Evolutionary conservation across 208 protist species (phyloP).

Genomic region (Crithidia mellificae): DNA sequence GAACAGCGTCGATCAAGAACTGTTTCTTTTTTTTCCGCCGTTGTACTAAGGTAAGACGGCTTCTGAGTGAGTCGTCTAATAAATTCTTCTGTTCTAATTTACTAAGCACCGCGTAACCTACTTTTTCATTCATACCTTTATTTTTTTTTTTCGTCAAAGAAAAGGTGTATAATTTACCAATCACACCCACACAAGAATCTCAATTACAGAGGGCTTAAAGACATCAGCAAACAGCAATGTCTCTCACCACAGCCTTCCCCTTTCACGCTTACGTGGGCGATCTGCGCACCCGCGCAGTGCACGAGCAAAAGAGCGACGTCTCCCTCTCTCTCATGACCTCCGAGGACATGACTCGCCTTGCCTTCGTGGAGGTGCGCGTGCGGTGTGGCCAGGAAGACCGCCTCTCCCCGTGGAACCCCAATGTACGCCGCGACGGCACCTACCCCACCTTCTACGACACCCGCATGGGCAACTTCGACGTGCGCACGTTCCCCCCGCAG

Average conservation of each 20-base stretch:
- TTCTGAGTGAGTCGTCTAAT: too few species aligned
- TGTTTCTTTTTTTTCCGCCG: background rate
- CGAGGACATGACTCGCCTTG: constrained; percentile 78
- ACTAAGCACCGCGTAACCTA: background rate
- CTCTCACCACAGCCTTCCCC: constrained; percentile 83
- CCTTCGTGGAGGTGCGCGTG: constrained; percentile 81
- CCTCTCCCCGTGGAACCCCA: constrained; percentile 31
- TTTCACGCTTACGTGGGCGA: constrained; percentile 86
- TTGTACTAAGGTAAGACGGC: too few species aligned
- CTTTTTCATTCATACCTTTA: too few species aligned
- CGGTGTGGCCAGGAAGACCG: constrained; percentile 71
- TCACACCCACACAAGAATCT: background rate
- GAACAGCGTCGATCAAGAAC: background rate
- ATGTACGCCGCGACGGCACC: constrained; percentile 36
- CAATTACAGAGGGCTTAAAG: too few species aligned
- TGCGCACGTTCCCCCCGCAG: constrained; percentile 73
- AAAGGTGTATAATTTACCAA: too few species aligned
- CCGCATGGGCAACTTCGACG: constrained; percentile 91
- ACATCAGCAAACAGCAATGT: constrained; percentile 66
- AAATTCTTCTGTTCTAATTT: too few species aligned
- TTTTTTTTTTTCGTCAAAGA: too few species aligned
- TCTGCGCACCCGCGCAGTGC: constrained; percentile 71
- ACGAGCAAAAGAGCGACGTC: constrained; percentile 65
- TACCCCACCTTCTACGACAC: constrained; percentile 84
- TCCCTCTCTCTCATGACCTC: constrained; percentile 83